These are phyloP conservation scores for Kurtzmaniella quercitrusa DNA, from an alignment of 1,139 yeast genomes.

Conservation along the genomic window DNA sequence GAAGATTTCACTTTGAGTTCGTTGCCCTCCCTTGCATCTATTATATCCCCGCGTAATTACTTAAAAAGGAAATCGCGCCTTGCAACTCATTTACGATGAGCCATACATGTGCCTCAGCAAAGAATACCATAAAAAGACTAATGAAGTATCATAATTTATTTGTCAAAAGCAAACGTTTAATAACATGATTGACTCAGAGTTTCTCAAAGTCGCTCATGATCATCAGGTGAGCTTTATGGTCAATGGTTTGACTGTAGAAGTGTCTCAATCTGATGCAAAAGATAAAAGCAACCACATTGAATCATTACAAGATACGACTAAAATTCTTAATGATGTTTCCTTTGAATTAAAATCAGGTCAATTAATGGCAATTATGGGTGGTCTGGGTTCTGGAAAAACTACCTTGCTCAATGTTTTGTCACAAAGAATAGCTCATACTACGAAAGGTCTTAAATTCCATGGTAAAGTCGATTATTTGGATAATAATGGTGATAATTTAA, in stretches of 20 bases:
- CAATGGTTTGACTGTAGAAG: constrained; percentile 27
- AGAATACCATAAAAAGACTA: neutral
- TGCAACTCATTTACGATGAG: neutral
- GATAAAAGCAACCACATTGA: constrained; percentile 3
- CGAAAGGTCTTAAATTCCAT: constrained; percentile 27
- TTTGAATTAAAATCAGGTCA: constrained; percentile 52
- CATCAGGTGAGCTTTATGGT: constrained; percentile 29
- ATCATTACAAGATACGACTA: constrained; percentile 5
- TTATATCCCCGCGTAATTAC: neutral
- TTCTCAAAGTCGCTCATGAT: constrained; percentile 11
- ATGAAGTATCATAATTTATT: neutral
- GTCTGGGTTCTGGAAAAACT: constrained; percentile 86
- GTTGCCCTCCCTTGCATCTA: neutral
- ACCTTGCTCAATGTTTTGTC: constrained; percentile 73
- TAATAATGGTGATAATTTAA: constrained; percentile 13
- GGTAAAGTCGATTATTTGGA: constrained; percentile 20
- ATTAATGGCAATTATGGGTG: constrained; percentile 73
- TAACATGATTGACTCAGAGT: constrained; percentile 4
- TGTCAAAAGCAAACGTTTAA: neutral
- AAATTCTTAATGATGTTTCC: constrained; percentile 43
- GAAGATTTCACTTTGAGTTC: too few species aligned
- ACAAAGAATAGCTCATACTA: constrained; percentile 43
- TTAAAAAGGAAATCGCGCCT: neutral
- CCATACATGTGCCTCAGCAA: neutral
- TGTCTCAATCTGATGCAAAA: constrained; percentile 12